Base-by-base conservation (phyloP, 148 eudicot genomes). In the Hydrangea macrophylla region DNA sequence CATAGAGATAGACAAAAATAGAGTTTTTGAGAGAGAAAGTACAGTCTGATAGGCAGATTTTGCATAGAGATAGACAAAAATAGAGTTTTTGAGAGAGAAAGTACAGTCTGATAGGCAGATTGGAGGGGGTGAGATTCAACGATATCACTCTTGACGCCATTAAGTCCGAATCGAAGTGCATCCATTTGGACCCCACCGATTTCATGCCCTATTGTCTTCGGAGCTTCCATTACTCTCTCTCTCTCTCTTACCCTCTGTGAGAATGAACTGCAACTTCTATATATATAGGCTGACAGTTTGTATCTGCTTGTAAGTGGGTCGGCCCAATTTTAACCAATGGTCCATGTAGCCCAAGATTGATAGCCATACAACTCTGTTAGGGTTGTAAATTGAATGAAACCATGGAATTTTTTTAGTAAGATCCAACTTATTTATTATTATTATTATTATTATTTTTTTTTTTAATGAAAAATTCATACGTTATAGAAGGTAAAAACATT, bases 61-160 rank as follows among this genome's bases (percentile, higher is more conserved):
- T 2, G 65, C 33, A 32, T 15, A 17, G 35, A 25, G 30, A 44
- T 7, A 66, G 23, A 73, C 10, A 78, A 45, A 64, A 55, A 42
- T 24, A 32, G n/a, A n/a, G n/a, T n/a, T n/a, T n/a, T n/a, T n/a
- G 35, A 53, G 18, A 60, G 66, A 37, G 55, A 62, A 55, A 24
- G 10, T 80, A 92, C 98, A 55, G 89, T 62, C 57, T 75, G 80
- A 31, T 72, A 74, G 24, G 89, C 77, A 24, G 96, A 85, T 75
- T 87, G 80, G 55, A 90, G 94, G 48, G 98, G 94, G 61, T 92
- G 98, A 66, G 89, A 65, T 71, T 85, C 93, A 36, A 86, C 61
- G 65, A 92, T 90, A 50, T 92, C 88, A 75, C 90, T 76, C 73
- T 86, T 92, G 74, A 90, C 92, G 69, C 96, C 90, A 35, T 87